A percentile compares a stretch with the other conserved stretches of the same genome.
Evolutionary conservation across 257 asterid species (phyloP).

Genomic region (Cruciata laevipes): DNA sequence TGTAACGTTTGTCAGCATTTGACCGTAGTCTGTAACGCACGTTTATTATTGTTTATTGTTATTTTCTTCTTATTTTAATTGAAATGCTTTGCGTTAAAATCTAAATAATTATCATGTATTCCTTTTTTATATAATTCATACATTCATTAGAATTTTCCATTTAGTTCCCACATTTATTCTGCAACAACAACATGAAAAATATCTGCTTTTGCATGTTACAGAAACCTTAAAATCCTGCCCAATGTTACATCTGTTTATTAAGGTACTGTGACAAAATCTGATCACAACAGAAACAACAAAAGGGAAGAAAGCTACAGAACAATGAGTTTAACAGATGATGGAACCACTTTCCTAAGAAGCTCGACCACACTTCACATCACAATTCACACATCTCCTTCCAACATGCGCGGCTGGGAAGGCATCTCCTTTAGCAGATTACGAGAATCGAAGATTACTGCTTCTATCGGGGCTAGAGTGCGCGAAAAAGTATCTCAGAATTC

Average conservation of each 20-base stretch:
- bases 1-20: too few relatives aligned
- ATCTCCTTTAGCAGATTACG: neutral
- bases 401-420: neutral
- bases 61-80: too few relatives aligned
- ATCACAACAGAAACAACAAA: too few relatives aligned
- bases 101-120: too few relatives aligned
- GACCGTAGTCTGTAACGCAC: too few relatives aligned
- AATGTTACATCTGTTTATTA: slow-evolving; percentile 11
- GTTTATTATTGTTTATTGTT: too few relatives aligned
- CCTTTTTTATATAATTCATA: too few relatives aligned
- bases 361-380: neutral
- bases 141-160: too few relatives aligned
- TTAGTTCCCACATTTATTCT: too few relatives aligned
- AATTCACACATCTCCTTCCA: rapidly evolving
- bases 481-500: neutral
- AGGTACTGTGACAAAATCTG: too few relatives aligned
- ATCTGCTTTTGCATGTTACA: neutral
- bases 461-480: neutral
- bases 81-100: too few relatives aligned
- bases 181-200: too few relatives aligned
- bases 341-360: neutral
- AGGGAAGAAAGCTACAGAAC: neutral
- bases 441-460: neutral
- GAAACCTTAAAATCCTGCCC: slow-evolving; percentile 41
- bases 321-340: neutral